phyloP scores from a whole-genome alignment of 2,329 filamentous ascomycete genomes.

The Aspergillus thermomutatus region DNA sequence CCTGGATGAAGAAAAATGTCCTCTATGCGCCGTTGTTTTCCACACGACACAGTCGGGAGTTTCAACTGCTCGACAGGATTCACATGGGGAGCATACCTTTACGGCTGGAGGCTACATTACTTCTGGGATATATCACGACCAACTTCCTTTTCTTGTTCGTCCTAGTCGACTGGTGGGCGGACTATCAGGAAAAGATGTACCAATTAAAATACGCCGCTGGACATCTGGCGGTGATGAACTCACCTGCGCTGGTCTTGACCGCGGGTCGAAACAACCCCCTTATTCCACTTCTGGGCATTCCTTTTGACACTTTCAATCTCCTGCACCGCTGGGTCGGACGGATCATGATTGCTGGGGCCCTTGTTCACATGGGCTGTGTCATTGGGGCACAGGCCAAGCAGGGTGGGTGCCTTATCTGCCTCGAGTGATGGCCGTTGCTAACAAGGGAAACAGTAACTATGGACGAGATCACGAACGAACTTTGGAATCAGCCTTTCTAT shows the following conservation, averaged over 20 bases:
- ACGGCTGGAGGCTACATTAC: slow-evolving; percentile 67
- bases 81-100: slow-evolving; percentile 72
- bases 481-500: slow-evolving; percentile 29
- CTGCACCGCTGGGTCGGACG: slow-evolving; percentile 79
- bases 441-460: slow-evolving; percentile 46
- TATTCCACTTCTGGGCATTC: slow-evolving; percentile 73
- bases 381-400: slow-evolving; percentile 18
- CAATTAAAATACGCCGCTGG: slow-evolving; percentile 75
- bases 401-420: slow-evolving; percentile 14
- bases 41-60: slow-evolving; percentile 69
- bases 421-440: neutral
- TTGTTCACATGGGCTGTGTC: slow-evolving; percentile 59
- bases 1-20: slow-evolving; percentile 38
- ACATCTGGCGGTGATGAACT: slow-evolving; percentile 77
- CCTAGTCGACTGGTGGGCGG: slow-evolving; percentile 31
- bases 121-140: slow-evolving; percentile 61
- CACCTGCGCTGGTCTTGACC: slow-evolving; percentile 81
- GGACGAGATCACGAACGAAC: slow-evolving; percentile 32
- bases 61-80: slow-evolving; percentile 60
- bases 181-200: slow-evolving; percentile 28
- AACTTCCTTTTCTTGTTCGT: slow-evolving; percentile 69
- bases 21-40: slow-evolving; percentile 63
- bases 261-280: slow-evolving; percentile 89
- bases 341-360: slow-evolving; percentile 62
- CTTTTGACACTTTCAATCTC: slow-evolving; percentile 92